phyloP scores from a whole-genome alignment of 1,139 yeast genomes.

The Blastobotrys aristatus region DNA sequence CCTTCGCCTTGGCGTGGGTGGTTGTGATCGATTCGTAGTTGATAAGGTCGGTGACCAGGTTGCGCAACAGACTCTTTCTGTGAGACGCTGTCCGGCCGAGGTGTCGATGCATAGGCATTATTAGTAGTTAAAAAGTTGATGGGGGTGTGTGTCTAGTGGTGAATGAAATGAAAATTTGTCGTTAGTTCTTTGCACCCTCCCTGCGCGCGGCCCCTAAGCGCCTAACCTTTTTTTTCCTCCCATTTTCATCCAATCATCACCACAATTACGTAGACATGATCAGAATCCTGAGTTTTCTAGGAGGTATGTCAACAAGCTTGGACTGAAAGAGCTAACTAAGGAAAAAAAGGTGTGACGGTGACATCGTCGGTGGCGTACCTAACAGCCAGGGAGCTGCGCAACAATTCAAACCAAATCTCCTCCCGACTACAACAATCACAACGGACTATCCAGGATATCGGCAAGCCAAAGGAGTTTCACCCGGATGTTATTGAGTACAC shows the following conservation, averaged over 20 bases:
- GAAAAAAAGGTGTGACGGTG: constrained; percentile 51
- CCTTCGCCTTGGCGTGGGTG: constrained; percentile 68
- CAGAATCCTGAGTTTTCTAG: constrained; percentile 65
- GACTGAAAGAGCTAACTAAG: neutral
- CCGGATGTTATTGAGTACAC: constrained; percentile 36
- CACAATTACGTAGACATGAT: constrained; percentile 35
- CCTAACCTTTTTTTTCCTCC: neutral
- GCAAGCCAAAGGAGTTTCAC: constrained; percentile 32
- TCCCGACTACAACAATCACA: constrained; percentile 46
- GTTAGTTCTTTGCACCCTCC: too few relatives aligned
- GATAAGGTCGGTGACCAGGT: constrained; percentile 59
- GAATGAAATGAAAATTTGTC: too few relatives aligned
- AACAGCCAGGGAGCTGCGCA: constrained; percentile 54
- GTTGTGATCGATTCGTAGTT: constrained; percentile 66
- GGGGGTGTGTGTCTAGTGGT: neutral
- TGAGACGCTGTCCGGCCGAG: constrained; percentile 43
- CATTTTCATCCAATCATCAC: neutral
- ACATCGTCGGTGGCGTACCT: constrained; percentile 62
- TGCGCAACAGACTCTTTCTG: constrained; percentile 51
- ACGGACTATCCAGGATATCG: constrained; percentile 41
- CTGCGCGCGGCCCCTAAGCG: neutral
- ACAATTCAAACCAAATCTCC: constrained; percentile 46
- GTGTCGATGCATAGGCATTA: constrained; percentile 17
- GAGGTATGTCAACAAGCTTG: too few relatives aligned
- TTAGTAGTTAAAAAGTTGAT: too few relatives aligned